phyloP scores from a whole-genome alignment of 2,329 filamentous ascomycete species.

The Sporothrix schenckii region DNA sequence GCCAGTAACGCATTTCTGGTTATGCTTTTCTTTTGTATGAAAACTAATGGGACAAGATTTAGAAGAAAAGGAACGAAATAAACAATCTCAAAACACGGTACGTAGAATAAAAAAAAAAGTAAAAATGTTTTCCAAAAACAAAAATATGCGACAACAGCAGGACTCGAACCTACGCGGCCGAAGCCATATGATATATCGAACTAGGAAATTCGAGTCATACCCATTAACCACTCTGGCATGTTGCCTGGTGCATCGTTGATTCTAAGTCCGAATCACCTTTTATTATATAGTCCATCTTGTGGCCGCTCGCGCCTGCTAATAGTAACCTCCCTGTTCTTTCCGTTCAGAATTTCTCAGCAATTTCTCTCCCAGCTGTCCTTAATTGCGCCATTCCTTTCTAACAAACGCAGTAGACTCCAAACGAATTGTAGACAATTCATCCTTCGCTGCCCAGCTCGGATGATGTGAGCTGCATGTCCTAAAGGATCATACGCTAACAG shows the following conservation, averaged over 20 bases:
- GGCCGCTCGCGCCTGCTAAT: background rate
- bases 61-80: background rate
- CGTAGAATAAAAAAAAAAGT: background rate
- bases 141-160: conserved; percentile 24
- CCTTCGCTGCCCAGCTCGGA: too few species aligned
- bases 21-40: background rate
- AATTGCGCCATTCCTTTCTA: too few species aligned
- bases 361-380: background rate
- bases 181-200: conserved; percentile 27
- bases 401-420: too few species aligned
- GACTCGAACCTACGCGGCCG: conserved; percentile 27
- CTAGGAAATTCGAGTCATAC: conserved; percentile 27
- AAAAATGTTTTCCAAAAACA: background rate
- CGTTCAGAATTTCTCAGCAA: background rate
- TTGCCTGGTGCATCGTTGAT: conserved; percentile 2
- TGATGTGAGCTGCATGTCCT: background rate
- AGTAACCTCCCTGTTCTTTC: background rate
- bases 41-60: background rate
- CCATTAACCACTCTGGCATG: conserved; percentile 28
- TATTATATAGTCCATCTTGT: background rate
- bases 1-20: background rate
- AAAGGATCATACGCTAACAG: background rate
- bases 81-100: background rate
- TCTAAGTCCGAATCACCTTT: background rate
- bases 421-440: too few species aligned